Percentiles rank a stretch among this genome's conserved stretches.
phyloP scores from a whole-genome alignment of 208 protist genomes.

The Herpetomonas samuelpessoai region DNA sequence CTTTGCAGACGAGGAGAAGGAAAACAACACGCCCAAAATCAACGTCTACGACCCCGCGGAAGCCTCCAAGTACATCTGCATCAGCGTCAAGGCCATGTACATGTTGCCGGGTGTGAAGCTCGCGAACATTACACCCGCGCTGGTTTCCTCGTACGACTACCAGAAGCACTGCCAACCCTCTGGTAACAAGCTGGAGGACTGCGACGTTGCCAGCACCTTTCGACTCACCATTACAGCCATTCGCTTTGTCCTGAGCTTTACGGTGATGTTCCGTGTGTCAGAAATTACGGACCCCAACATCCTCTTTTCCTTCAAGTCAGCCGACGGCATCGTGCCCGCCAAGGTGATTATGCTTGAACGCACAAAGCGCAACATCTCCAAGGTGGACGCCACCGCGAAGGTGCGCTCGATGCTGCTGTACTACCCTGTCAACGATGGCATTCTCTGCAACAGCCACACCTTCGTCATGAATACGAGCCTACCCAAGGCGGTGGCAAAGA shows the following conservation, averaged over 20 bases:
- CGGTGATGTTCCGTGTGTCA: constrained; percentile 84
- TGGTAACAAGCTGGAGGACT: constrained; percentile 61
- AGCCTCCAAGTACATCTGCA: constrained; percentile 62
- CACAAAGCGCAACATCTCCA: constrained; percentile 78
- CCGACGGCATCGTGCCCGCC: constrained; percentile 75
- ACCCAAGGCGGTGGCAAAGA: constrained; percentile 64
- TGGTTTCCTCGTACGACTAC: constrained; percentile 74
- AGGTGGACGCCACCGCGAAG: constrained; percentile 85
- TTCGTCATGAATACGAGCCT: constrained; percentile 85
- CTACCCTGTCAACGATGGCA: constrained; percentile 80
- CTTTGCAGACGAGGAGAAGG: constrained; percentile 66
- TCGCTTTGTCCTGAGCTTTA: constrained; percentile 82
- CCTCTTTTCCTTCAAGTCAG: constrained; percentile 40
- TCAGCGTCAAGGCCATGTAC: constrained; percentile 89
- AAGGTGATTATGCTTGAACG: constrained; percentile 82
- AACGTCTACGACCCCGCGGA: constrained; percentile 51
- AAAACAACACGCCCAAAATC: constrained; percentile 84
- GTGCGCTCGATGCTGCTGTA: constrained; percentile 85
- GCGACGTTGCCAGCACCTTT: constrained; percentile 68
- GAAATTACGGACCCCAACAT: constrained; percentile 66
- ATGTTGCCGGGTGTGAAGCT: constrained; percentile 68
- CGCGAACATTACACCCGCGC: constrained; percentile 47
- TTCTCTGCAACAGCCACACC: constrained; percentile 81
- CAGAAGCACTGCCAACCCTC: constrained; percentile 79
- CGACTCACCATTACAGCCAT: constrained; percentile 68